Percentiles rank a stretch among this genome's conserved stretches.
Conservation (phyloP, 1,284 basidiomycete genomes). For the Trametes sp. region DNA sequence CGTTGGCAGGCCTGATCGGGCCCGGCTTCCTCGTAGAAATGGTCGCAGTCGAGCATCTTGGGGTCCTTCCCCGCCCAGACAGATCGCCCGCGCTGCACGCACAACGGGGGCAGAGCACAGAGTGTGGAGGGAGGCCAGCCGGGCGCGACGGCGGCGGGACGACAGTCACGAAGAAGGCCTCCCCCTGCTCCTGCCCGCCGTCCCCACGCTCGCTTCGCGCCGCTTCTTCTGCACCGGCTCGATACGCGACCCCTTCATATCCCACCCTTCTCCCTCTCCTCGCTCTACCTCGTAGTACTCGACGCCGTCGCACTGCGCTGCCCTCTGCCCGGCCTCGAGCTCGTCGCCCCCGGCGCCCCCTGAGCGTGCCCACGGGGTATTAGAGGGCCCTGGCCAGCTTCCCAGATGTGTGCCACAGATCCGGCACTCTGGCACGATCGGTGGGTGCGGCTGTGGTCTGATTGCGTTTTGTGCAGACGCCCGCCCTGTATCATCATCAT, state of each 20-base stretch:
- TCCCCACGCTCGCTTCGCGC: conserved; percentile 29
- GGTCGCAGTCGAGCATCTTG: conserved; percentile 21
- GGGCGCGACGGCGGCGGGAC: conserved; percentile 13
- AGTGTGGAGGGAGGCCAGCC: not conserved
- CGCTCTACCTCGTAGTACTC: conserved; percentile 1
- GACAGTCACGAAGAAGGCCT: conserved; percentile 10
- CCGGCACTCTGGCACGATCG: conserved; percentile 25
- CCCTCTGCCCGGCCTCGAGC: not conserved
- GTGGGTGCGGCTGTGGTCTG: conserved; percentile 26
- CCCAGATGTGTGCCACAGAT: conserved; percentile 1
- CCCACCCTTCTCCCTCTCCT: not conserved
- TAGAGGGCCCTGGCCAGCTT: not conserved
- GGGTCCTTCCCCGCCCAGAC: conserved; percentile 11
- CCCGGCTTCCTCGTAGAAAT: conserved; percentile 27
- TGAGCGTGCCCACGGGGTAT: conserved; percentile 1
- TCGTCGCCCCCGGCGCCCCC: not conserved
- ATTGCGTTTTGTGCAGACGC: conserved; percentile 28
- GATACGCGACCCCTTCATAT: conserved; percentile 18
- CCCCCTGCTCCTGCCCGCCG: conserved; percentile 6
- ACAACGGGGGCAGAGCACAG: not conserved
- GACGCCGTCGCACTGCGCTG: not conserved
- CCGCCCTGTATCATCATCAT: conserved; percentile 20
- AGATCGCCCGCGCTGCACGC: not conserved
- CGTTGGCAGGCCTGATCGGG: conserved; percentile 31
- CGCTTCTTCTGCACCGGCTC: conserved; percentile 25